Evolutionary conservation across 2,329 filamentous ascomycete genomes (phyloP).

Genomic region (Tolypocladium cylindrosporum): DNA sequence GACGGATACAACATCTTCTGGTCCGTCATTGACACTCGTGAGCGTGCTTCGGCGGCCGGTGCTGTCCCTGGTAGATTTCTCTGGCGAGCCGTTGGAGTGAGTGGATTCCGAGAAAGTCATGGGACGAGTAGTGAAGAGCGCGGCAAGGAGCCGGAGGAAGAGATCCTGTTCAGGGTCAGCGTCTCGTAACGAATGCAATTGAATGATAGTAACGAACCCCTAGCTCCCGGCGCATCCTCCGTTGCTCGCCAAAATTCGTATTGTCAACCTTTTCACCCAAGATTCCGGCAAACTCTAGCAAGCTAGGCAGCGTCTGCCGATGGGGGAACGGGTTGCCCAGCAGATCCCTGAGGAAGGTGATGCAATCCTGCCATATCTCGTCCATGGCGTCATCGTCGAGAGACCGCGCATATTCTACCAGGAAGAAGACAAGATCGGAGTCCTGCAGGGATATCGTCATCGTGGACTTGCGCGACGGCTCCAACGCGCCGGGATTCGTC

Average conservation of each 20-base stretch:
- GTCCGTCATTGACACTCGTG: constrained; percentile 32
- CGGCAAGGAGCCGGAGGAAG: constrained; percentile 76
- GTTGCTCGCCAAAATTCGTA: constrained; percentile 91
- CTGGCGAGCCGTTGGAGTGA: constrained; percentile 21
- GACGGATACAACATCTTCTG: constrained; percentile 71
- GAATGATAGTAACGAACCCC: constrained; percentile 48
- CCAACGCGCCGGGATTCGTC: constrained; percentile 73
- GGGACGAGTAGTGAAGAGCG: constrained; percentile 87
- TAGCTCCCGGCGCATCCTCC: constrained; percentile 81
- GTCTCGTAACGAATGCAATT: neutral
- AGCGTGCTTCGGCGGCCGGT: constrained; percentile 25
- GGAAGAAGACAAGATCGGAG: constrained; percentile 74
- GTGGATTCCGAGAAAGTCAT: constrained; percentile 56
- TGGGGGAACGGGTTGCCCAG: constrained; percentile 92
- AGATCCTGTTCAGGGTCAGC: constrained; percentile 52
- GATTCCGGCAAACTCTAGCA: constrained; percentile 82
- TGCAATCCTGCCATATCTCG: constrained; percentile 95
- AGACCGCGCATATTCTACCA: constrained; percentile 82
- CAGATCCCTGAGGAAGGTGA: constrained; percentile 80
- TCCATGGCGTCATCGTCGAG: constrained; percentile 96
- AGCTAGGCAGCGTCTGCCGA: constrained; percentile 73
- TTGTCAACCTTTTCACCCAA: constrained; percentile 95
- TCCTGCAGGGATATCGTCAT: constrained; percentile 79
- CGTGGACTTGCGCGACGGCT: constrained; percentile 73
- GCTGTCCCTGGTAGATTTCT: constrained; percentile 26